Evolutionary conservation across 1,139 yeast species (phyloP), one percentile per base, ranked within the genome.

Genomic region (Blastobotrys illinoisensis): DNA sequence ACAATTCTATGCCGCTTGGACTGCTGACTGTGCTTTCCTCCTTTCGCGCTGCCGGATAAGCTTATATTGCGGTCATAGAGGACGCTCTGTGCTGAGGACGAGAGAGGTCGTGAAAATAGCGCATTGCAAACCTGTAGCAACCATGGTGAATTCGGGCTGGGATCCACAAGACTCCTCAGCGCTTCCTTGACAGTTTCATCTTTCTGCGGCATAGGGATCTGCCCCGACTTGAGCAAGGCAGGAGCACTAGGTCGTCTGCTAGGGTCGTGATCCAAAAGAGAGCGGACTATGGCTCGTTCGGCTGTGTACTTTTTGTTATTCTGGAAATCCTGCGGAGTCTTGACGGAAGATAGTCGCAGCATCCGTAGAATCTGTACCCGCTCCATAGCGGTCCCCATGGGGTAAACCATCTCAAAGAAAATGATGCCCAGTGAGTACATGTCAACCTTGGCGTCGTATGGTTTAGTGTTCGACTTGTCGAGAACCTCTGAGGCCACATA

Each of bases 371-470:
- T 87, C 49, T 77, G 76, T 2, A 87, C 91, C 54, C 99, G 77
- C 68, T 95, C 99, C 97, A 95, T 93, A 2, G 90, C 93, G 0
- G 99, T 95, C 14, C 78, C 75, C 65, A 93, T 77, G 0, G 85
- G 77, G 69, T 85, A 89, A 32, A 90, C 81, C 98, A 95, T 91
- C 68, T 95, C 99, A 69, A 93, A 93, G 67, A 93, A 89, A 1
- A 95, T 93, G 28, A 95, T 82, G 3, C 99, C 99, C 52, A 95
- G 72, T 0, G 99, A 90, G 68, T 90, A 95, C 88, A 95, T 86
- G 68, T 95, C 99, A 21, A 93, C 96, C 62, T 93, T 93, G 60
- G 88, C 96, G 66, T 90, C 86, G 67, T 93, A 93, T 23, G 80
- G 55, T 9, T 26, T 40, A 16, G 47, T 26, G 55, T 57, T 21